These are phyloP conservation scores for Ogataea ramenticola DNA, from an alignment of 805 yeast species.

Conservation along the genomic window DNA sequence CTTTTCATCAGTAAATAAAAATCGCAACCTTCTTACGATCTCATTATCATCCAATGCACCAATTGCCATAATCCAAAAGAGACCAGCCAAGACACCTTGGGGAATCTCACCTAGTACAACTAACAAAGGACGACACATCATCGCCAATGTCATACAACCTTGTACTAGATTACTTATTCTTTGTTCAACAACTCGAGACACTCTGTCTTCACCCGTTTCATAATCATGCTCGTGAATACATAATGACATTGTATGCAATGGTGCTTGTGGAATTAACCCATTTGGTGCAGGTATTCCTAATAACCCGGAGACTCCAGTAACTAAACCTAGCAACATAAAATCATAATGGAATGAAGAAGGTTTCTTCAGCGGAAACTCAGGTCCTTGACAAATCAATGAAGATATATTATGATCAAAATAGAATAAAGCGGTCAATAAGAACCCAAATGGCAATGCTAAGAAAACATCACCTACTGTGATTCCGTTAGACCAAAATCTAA, in stretches of 20 bases:
- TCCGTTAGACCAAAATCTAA: conserved; percentile 57
- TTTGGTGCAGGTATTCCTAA: conserved; percentile 94
- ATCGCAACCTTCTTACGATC: conserved; percentile 55
- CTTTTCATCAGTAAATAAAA: conserved; percentile 51
- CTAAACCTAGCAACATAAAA: conserved; percentile 72
- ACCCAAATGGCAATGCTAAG: conserved; percentile 88
- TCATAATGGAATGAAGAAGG: conserved; percentile 95
- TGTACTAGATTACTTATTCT: conserved; percentile 78
- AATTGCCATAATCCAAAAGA: conserved; percentile 90
- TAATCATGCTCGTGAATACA: conserved; percentile 43
- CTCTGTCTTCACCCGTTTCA: conserved; percentile 22
- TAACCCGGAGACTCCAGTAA: conserved; percentile 82
- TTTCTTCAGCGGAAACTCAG: conserved; percentile 71
- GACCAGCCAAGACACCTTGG: conserved; percentile 86
- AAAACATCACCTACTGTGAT: conserved; percentile 71
- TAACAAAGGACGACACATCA: conserved; percentile 85
- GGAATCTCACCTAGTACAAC: conserved; percentile 80
- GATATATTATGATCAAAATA: conserved; percentile 96
- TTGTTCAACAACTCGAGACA: conserved; percentile 75
- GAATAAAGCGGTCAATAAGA: conserved; percentile 74
- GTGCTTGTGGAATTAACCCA: conserved; percentile 96
- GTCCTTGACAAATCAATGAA: conserved; percentile 84
- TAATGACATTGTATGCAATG: conserved; percentile 77
- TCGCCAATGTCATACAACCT: conserved; percentile 74
- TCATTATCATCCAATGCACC: conserved; percentile 66